These are phyloP conservation scores for Royoungia palumana DNA, from an alignment of 768 basidiomycete genomes.

Conservation along the genomic window DNA sequence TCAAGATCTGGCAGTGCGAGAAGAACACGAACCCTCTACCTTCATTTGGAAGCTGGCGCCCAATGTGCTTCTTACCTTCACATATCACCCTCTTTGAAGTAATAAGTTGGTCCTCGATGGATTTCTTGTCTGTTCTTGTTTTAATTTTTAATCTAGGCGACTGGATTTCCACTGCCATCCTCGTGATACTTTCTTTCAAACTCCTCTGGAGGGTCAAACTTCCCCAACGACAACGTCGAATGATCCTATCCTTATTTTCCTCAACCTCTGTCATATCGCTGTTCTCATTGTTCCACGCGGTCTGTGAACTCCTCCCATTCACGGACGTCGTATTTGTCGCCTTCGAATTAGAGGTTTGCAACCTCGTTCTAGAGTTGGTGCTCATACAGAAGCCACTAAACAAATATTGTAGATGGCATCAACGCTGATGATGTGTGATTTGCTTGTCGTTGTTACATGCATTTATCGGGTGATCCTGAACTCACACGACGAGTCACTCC, in stretches of 20 bases:
- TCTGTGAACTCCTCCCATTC: neutral
- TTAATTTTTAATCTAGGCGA: neutral
- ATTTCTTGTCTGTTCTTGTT: neutral
- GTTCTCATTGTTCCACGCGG: neutral
- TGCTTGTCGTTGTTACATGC: slow-evolving; percentile 13
- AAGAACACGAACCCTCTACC: too few relatives aligned
- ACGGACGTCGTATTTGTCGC: neutral
- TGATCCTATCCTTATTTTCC: neutral
- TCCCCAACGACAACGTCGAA: slow-evolving; percentile 1
- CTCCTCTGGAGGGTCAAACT: slow-evolving; percentile 1
- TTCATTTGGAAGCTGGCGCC: neutral
- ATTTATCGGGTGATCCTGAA: slow-evolving; percentile 3
- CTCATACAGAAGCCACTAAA: neutral
- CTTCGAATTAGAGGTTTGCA: neutral
- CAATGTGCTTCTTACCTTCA: neutral
- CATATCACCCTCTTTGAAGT: neutral
- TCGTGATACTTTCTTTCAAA: neutral
- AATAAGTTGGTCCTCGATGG: neutral
- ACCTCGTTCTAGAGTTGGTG: neutral
- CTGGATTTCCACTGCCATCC: neutral
- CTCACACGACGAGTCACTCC: neutral
- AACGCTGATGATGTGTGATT: slow-evolving; percentile 11
- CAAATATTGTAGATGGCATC: neutral
- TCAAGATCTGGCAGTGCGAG: neutral
- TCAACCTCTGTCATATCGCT: neutral